phyloP scores from a whole-genome alignment of 2,329 filamentous ascomycete genomes.

The Nemania diffusa region DNA sequence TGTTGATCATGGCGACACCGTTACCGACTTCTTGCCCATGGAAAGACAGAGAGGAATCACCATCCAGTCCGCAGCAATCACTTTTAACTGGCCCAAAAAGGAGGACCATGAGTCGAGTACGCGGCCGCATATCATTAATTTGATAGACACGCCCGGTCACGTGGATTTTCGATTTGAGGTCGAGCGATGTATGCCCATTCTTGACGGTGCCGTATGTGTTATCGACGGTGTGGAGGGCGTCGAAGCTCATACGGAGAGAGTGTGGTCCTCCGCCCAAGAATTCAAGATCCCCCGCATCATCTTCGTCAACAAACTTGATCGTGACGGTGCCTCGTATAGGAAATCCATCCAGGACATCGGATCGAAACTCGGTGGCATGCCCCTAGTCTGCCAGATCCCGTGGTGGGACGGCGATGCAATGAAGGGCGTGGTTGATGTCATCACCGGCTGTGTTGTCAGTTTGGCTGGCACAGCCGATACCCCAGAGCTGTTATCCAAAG shows the following conservation, averaged over 20 bases:
- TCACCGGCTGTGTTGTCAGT: conserved; percentile 77
- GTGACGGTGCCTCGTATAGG: conserved; percentile 83
- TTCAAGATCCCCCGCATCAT: conserved; percentile 86
- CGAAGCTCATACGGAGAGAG: conserved; percentile 95
- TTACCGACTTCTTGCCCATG: conserved; percentile 95
- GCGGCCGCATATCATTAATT: conserved; percentile 71
- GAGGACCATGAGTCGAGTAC: conserved; percentile 48
- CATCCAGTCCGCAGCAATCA: conserved; percentile 96
- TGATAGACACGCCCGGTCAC: conserved; percentile 96
- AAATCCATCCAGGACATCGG: conserved; percentile 88
- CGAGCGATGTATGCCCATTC: conserved; percentile 84
- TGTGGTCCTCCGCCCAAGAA: conserved; percentile 89
- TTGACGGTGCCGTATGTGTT: conserved; percentile 93
- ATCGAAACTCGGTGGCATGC: conserved; percentile 81
- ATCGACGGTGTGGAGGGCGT: conserved; percentile 93
- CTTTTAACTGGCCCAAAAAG: conserved; percentile 83
- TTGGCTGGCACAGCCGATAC: conserved; percentile 66
- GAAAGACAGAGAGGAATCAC: conserved; percentile 94
- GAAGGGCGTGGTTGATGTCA: conserved; percentile 84
- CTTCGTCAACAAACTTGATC: conserved; percentile 87
- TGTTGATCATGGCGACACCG: conserved; percentile 95
- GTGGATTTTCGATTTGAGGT: conserved; percentile 99
- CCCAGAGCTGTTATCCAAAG: conserved; percentile 57
- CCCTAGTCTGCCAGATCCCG: conserved; percentile 92
- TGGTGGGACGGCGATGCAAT: conserved; percentile 90